Conservation (phyloP, 805 yeast genomes). For the Kazachstania bromeliacearum region DNA sequence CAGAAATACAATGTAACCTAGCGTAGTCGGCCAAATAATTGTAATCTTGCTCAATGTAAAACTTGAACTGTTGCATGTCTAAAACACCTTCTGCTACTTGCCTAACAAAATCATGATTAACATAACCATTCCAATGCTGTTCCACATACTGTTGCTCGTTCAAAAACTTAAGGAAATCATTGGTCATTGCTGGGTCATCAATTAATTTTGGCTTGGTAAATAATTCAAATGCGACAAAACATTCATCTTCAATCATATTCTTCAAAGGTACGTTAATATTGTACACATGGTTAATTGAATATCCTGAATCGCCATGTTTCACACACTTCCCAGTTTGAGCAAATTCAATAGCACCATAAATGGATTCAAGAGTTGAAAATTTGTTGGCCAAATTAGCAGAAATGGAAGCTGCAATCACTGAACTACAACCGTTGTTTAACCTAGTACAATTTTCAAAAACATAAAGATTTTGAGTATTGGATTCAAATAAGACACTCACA, state of each 20-base stretch:
- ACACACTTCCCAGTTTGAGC: slow-evolving; percentile 52
- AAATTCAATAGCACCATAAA: slow-evolving; percentile 30
- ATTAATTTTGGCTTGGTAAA: neutral
- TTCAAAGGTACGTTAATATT: slow-evolving; percentile 25
- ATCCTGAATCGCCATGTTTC: slow-evolving; percentile 12
- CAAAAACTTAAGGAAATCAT: slow-evolving; percentile 40
- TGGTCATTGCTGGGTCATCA: neutral
- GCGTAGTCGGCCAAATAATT: slow-evolving; percentile 58
- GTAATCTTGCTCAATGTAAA: slow-evolving; percentile 50
- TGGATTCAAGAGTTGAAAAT: neutral
- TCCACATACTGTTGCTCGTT: slow-evolving; percentile 45
- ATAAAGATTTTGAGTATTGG: neutral
- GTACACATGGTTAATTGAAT: neutral
- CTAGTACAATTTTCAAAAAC: neutral
- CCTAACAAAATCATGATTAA: slow-evolving; percentile 53
- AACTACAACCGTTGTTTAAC: neutral
- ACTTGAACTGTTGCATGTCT: slow-evolving; percentile 39
- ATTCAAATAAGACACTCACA: neutral
- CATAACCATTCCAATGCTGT: slow-evolving; percentile 48
- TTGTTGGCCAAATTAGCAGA: neutral
- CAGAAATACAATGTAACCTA: slow-evolving; percentile 54
- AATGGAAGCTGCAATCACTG: neutral
- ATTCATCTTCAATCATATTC: slow-evolving; percentile 26
- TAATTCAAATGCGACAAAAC: slow-evolving; percentile 20
- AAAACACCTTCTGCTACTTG: slow-evolving; percentile 45